Evolutionary conservation across 352 stramenopile genomes (phyloP).

Genomic region (Globisporangium spinosum): DNA sequence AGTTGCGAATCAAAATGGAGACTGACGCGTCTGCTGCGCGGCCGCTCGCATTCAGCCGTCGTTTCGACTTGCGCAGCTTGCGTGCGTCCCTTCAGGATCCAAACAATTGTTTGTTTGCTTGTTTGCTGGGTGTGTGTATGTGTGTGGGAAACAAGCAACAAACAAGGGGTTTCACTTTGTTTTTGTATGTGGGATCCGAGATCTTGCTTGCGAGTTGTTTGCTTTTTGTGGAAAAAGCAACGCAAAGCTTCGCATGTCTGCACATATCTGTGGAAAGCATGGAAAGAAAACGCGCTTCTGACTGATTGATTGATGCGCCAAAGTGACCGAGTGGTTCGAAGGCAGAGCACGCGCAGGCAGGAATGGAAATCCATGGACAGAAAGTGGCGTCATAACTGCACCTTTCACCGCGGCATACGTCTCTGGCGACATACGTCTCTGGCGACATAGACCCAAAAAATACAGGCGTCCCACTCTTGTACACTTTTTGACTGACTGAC

Average conservation of each 20-base stretch:
- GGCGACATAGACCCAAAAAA: too few species aligned
- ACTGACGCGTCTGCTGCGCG: constrained; percentile 9
- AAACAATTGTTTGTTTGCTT: neutral
- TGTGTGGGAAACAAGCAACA: neutral
- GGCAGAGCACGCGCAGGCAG: neutral
- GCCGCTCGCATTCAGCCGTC: neutral
- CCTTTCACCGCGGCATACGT: neutral
- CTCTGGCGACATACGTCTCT: too few species aligned
- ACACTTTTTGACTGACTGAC: neutral
- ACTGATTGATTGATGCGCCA: neutral
- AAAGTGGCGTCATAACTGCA: neutral
- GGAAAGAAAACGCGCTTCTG: neutral
- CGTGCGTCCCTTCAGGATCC: constrained; percentile 12
- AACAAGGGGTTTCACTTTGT: neutral
- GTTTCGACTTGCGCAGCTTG: constrained; percentile 7
- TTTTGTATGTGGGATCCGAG: neutral
- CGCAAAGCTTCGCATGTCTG: neutral
- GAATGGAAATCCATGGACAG: neutral
- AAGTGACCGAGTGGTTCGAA: neutral
- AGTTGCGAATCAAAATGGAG: neutral
- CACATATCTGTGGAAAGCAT: neutral
- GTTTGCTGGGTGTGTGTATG: neutral
- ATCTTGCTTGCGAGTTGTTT: neutral
- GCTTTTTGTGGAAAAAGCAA: neutral
- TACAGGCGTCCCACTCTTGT: constrained; percentile 4